phyloP scores from a whole-genome alignment of 1,284 basidiomycete species.

The Ganoderma multipileum region DNA sequence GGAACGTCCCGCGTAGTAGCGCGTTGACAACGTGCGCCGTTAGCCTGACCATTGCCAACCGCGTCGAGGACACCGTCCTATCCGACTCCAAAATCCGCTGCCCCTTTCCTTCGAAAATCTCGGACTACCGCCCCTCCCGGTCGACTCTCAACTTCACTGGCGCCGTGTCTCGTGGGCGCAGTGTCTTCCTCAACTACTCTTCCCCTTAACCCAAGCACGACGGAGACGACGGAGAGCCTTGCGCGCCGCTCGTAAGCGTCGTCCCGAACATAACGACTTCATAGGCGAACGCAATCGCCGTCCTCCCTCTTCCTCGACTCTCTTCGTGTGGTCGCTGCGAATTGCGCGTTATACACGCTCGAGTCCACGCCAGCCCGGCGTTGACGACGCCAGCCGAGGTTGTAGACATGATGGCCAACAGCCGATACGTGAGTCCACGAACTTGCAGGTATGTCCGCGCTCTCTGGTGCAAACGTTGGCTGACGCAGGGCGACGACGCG shows the following conservation, averaged over 20 bases:
- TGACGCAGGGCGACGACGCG: background rate
- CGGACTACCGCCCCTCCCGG: background rate
- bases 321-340: background rate
- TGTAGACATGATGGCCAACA: background rate
- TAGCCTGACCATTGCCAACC: background rate
- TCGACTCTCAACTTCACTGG: too few species aligned
- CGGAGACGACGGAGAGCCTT: too few species aligned
- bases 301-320: background rate
- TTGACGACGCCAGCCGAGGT: background rate
- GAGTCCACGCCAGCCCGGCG: background rate
- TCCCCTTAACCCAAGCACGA: too few species aligned
- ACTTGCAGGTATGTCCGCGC: background rate
- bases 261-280: too few species aligned
- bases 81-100: too few species aligned
- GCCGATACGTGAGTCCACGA: background rate
- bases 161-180: too few species aligned
- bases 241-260: too few species aligned
- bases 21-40: background rate
- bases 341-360: background rate
- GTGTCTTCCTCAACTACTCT: too few species aligned
- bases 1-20: too few species aligned
- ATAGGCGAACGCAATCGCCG: too few species aligned
- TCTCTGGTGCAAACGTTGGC: background rate
- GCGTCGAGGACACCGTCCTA: too few species aligned
- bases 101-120: too few species aligned